These are phyloP conservation scores for Trametopsis cervina DNA, from an alignment of 768 basidiomycete genomes.

Conservation along the genomic window DNA sequence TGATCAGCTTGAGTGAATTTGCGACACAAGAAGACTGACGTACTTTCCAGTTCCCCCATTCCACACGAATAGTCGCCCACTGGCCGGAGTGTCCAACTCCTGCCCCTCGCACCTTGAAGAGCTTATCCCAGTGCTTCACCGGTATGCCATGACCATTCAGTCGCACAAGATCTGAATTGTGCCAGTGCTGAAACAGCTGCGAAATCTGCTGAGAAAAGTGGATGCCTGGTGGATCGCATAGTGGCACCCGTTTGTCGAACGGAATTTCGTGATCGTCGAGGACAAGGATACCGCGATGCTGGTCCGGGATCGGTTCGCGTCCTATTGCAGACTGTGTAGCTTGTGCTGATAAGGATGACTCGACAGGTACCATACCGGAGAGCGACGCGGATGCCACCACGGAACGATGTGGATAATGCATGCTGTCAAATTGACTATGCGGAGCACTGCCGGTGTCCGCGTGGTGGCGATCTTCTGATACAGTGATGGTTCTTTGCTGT, in stretches of 20 bases:
- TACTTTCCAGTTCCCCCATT: conserved; percentile 14
- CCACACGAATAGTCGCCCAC: conserved; percentile 12
- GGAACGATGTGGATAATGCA: no score
- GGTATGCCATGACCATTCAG: conserved; percentile 12
- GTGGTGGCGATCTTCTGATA: no score
- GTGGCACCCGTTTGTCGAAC: neutral
- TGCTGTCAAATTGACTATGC: no score
- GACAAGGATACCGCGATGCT: conserved; percentile 1
- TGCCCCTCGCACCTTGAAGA: conserved; percentile 13
- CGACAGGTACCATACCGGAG: no score
- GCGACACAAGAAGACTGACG: neutral
- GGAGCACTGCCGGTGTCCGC: no score
- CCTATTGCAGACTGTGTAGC: no score
- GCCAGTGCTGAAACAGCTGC: conserved; percentile 15
- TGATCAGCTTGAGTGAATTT: neutral
- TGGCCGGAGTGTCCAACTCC: neutral
- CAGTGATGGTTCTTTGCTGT: no score
- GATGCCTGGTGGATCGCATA: conserved; percentile 9
- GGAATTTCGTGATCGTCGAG: conserved; percentile 1
- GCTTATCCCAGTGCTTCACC: conserved; percentile 14
- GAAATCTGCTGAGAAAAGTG: conserved; percentile 11
- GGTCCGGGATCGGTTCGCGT: neutral
- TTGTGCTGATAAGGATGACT: no score
- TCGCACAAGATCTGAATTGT: conserved; percentile 9
- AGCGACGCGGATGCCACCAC: no score